phyloP scores from a whole-genome alignment of 2,329 filamentous ascomycete species.

The Claviceps quebecensis region DNA sequence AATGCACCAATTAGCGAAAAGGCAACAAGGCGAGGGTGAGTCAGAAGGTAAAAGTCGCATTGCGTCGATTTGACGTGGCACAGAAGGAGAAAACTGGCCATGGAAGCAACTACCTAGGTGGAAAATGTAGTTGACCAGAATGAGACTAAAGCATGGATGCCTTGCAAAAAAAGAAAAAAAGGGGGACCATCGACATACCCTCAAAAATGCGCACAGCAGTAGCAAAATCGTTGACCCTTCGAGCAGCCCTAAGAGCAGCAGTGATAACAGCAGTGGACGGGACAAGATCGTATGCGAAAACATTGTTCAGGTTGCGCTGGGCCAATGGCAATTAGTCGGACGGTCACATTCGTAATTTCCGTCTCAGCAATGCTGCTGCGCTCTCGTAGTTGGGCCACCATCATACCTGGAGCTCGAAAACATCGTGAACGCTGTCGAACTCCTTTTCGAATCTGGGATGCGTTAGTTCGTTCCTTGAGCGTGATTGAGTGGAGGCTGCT shows the following conservation, averaged over 20 bases:
- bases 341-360: neutral
- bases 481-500: neutral
- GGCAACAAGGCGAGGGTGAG: neutral
- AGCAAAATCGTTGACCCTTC: constrained; percentile 95
- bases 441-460: constrained; percentile 91
- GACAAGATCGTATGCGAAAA: constrained; percentile 99
- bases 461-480: constrained; percentile 19
- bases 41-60: neutral
- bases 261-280: constrained; percentile 82
- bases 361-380: constrained; percentile 2
- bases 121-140: no score
- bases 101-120: no score
- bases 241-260: constrained; percentile 83
- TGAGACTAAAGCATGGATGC: no score
- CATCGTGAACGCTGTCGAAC: constrained; percentile 93
- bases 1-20: neutral
- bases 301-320: constrained; percentile 92
- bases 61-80: neutral
- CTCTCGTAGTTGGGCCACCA: neutral
- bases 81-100: no score
- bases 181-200: constrained; percentile 44
- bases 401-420: constrained; percentile 97
- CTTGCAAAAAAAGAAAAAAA: neutral
- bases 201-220: constrained; percentile 98
- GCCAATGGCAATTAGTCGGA: constrained; percentile 7